phyloP scores from a whole-genome alignment of 164 flowering plant species.

The Protea cynaroides region DNA sequence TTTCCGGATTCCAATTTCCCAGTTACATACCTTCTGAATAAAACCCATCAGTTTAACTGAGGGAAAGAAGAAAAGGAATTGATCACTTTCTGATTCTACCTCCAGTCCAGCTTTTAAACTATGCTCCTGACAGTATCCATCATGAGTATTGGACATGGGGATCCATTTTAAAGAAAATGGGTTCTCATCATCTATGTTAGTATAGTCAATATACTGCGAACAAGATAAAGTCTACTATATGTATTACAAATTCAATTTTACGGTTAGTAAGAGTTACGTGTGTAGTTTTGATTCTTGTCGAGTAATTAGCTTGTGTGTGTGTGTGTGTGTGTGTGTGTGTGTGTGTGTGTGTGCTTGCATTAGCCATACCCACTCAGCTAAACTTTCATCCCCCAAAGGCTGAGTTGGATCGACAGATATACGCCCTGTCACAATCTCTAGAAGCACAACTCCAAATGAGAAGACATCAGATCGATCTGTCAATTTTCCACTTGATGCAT shows the following conservation, averaged over 20 bases:
- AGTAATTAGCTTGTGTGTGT: background rate
- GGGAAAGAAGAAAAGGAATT: too few species aligned
- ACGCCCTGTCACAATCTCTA: conserved; percentile 73
- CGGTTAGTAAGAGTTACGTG: background rate
- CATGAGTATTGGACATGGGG: background rate
- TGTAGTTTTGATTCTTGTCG: background rate
- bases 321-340: background rate
- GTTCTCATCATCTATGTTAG: background rate
- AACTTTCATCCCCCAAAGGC: conserved; percentile 63
- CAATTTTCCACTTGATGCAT: conserved; percentile 77
- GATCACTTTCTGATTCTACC: too few species aligned
- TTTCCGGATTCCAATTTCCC: too few species aligned
- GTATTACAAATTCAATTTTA: background rate
- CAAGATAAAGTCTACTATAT: background rate
- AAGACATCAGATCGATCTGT: conserved; percentile 86
- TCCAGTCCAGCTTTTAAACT: too few species aligned
- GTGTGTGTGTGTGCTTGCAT: background rate
- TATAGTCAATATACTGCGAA: background rate
- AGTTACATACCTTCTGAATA: too few species aligned
- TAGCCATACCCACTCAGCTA: conserved; percentile 73
- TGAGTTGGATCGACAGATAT: conserved; percentile 55
- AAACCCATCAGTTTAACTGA: too few species aligned
- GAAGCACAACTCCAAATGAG: conserved; percentile 78
- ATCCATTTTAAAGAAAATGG: background rate
- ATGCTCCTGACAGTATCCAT: too few species aligned